Base-by-base conservation (phyloP, 805 yeast species). In the Candida koratica region DNA sequence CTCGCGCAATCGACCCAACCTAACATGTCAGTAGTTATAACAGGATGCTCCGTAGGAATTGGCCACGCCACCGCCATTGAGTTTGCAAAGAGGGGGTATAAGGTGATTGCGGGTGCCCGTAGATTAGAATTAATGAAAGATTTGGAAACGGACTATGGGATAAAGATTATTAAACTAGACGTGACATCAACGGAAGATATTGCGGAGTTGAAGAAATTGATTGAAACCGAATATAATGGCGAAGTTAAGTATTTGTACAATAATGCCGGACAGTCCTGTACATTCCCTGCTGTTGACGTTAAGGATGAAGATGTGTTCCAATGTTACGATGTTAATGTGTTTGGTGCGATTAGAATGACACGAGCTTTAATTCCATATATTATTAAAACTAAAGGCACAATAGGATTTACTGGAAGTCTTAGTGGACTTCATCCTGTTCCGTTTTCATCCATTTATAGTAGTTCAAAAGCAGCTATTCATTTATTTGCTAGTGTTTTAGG, bases 251-350 rank as follows among this genome's bases (percentile, higher is more conserved):
- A 80, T 7, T 56, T 84, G 36, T 82, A 68, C 60, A 84, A 84
- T 56, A 84, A 84, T 54, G 94, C 94, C 1, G 89, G 89, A 12
- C 80, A 74, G 46, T 71, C 86, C 14, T 84, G 89, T 48, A 74
- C 84, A 0, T 67, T 77, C 35, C 85, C 93, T 1, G 85, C 84
- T 0, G 44, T 73, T 31, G 93, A 83, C 56, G 82, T 78, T 3
- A 59, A 71, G 3, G 79, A 81, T 51, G 79, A 69, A 9, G 67
- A 58, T 22, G 47, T 77, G 18, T 60, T 56, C 23, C 69, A 69
- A 43, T 73, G 79, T 38, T 77, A 75, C 51, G 69, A 73, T 33
- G 85, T 81, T 14, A 84, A 84, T 51, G 84, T 84, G 0, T 70
- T 73, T 52, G 93, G 84, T 0, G 84, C 84, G 3, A 67, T 82